Evolutionary conservation across 78 protist species (phyloP).

Genomic region (Chrysochromulina tobinii): DNA sequence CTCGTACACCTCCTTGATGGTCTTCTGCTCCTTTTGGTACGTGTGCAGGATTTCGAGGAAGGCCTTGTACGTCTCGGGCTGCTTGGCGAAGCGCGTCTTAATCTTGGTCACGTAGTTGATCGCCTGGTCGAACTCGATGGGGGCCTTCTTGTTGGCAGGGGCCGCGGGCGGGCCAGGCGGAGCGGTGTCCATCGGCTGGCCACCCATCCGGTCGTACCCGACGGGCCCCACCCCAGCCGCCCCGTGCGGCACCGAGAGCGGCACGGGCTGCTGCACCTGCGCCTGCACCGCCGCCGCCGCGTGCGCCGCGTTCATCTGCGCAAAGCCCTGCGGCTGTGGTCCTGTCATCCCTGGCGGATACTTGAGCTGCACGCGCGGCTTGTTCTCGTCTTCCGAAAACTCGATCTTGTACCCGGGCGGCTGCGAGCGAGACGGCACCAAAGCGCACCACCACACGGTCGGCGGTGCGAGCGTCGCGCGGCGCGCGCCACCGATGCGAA

Average conservation of each 20-base stretch:
- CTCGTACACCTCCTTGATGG: constrained; percentile 71
- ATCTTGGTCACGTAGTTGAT: constrained; percentile 53
- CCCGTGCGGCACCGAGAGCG: neutral
- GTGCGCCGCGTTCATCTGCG: neutral
- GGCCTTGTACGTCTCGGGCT: constrained; percentile 82
- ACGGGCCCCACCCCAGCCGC: neutral
- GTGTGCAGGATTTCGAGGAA: constrained; percentile 89
- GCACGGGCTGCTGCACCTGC: neutral
- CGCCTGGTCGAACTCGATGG: constrained; percentile 51
- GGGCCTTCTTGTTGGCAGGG: neutral
- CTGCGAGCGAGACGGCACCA: constrained; percentile 52
- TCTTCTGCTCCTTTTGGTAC: constrained; percentile 71
- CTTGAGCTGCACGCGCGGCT: constrained; percentile 26
- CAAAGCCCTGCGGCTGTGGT: constrained; percentile 3
- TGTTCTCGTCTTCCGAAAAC: constrained; percentile 28
- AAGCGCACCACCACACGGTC: no score
- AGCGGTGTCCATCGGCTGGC: neutral
- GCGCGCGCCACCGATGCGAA: no score
- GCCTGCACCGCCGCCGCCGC: neutral
- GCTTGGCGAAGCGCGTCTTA: constrained; percentile 71
- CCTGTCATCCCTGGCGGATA: neutral
- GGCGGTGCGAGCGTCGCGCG: no score
- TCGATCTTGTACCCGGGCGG: constrained; percentile 89
- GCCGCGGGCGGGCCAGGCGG: neutral
- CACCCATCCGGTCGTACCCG: neutral